Conservation (phyloP, 2,329 filamentous ascomycete species). For the Fusarium pseudocircinatum region DNA sequence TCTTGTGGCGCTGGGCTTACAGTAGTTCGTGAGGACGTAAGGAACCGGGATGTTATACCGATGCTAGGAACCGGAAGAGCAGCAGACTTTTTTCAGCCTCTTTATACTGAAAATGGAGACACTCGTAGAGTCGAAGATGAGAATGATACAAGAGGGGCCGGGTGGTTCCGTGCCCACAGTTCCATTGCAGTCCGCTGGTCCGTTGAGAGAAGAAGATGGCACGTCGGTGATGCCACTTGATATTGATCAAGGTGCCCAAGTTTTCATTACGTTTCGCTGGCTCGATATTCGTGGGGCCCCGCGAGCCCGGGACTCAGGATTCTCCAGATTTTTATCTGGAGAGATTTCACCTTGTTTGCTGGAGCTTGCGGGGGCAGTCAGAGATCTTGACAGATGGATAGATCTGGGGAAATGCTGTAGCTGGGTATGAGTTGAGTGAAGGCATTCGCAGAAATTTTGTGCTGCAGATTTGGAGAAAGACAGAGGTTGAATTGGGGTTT, state of each 20-base stretch:
- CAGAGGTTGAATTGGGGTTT: conserved; percentile 20
- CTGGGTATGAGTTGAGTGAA: not conserved
- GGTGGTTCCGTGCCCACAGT: conserved; percentile 25
- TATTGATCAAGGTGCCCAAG: not conserved
- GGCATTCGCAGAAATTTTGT: conserved; percentile 16
- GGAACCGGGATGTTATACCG: not conserved
- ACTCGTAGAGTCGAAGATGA: not conserved
- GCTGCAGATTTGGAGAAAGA: conserved; percentile 29
- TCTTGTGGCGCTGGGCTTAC: conserved; percentile 17
- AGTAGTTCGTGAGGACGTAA: conserved; percentile 8
- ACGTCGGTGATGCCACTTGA: conserved; percentile 15
- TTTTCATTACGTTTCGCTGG: conserved; percentile 43
- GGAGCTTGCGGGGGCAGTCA: conserved; percentile 29
- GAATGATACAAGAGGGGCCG: conserved; percentile 9
- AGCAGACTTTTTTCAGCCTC: not conserved
- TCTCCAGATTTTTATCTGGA: conserved; percentile 20
- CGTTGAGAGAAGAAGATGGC: not conserved
- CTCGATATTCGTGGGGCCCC: conserved; percentile 40
- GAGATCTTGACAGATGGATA: not conserved
- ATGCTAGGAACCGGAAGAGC: conserved; percentile 5
- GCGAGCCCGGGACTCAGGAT: conserved; percentile 24
- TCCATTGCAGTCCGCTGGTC: not conserved
- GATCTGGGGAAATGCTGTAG: not conserved
- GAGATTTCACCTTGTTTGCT: conserved; percentile 33
- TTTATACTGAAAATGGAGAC: not conserved